These are phyloP conservation scores for Heliamphora exappendiculata DNA, from an alignment of 148 eudicot species.

Conservation along the genomic window DNA sequence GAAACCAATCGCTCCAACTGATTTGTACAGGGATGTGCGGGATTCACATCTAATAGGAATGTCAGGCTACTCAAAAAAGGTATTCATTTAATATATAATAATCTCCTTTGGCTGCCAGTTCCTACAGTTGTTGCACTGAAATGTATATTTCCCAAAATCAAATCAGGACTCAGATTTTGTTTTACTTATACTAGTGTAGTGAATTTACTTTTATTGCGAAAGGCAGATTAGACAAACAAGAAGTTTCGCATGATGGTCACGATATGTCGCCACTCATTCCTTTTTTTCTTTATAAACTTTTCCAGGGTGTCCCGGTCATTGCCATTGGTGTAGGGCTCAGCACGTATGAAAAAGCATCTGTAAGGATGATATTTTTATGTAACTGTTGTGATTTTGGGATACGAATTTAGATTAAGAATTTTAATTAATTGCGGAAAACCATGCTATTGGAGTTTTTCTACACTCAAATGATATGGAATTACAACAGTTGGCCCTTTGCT, in stretches of 20 bases:
- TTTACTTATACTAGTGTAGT: neutral
- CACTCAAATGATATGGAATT: neutral
- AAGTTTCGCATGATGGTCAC: neutral
- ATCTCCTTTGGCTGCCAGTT: neutral
- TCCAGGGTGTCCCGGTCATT: slow-evolving; percentile 85
- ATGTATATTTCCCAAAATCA: neutral
- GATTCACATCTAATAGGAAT: slow-evolving; percentile 87
- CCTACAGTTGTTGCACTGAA: neutral
- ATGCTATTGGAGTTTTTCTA: neutral
- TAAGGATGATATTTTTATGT: slow-evolving; percentile 35
- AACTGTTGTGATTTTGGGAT: slow-evolving; percentile 1
- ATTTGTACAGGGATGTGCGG: slow-evolving; percentile 70
- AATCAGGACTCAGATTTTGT: neutral
- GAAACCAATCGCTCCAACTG: slow-evolving; percentile 87
- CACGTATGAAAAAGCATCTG: slow-evolving; percentile 92
- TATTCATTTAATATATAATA: slow-evolving; percentile 15
- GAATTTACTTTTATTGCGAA: neutral
- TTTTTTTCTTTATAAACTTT: neutral
- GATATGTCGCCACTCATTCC: neutral
- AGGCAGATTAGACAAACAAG: neutral
- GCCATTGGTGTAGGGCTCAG: slow-evolving; percentile 90
- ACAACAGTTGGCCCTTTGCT: neutral
- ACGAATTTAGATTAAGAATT: neutral
- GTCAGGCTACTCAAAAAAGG: slow-evolving; percentile 88
- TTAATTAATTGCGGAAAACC: neutral